Conservation (phyloP, 2,329 filamentous ascomycete species). For the Stemphylium beticola region DNA sequence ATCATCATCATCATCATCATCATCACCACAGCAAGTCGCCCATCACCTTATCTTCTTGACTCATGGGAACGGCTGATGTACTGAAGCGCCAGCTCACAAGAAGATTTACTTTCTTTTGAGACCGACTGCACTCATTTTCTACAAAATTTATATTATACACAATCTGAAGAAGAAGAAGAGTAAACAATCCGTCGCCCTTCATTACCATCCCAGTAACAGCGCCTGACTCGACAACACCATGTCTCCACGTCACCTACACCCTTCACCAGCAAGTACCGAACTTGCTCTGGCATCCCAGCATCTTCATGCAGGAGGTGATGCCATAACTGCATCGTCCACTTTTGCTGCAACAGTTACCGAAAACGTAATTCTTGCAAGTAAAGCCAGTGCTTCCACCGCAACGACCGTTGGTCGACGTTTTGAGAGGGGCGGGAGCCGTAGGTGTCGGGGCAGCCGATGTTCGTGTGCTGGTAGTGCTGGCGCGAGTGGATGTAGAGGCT, state of each 20-base stretch:
- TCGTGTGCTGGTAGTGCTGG: constrained; percentile 2
- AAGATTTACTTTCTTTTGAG: too few species aligned
- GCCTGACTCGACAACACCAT: not conserved
- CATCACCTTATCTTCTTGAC: not conserved
- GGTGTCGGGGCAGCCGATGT: not conserved
- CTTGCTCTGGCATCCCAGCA: constrained; percentile 4
- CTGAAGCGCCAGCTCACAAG: too few species aligned
- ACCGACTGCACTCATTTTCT: too few species aligned
- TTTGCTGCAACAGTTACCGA: constrained; percentile 2
- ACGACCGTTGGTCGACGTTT: not conserved
- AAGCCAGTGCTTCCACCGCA: constrained; percentile 5
- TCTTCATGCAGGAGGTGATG: constrained; percentile 1
- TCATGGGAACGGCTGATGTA: too few species aligned
- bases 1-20: too few species aligned
- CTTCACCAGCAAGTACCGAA: constrained; percentile 3
- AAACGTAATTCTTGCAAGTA: constrained; percentile 4
- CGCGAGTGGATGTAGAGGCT: not conserved
- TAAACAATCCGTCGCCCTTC: too few species aligned
- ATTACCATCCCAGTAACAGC: too few species aligned
- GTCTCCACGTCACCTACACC: not conserved
- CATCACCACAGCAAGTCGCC: constrained; percentile 5
- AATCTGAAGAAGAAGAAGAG: too few species aligned
- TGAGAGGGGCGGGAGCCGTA: not conserved
- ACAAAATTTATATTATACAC: too few species aligned
- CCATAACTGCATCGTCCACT: not conserved